Percentiles rank a stretch among this genome's conserved stretches.
These are phyloP conservation scores for Oxytropis ochrocephala DNA, from an alignment of 306 rosid species.

Conservation along the genomic window DNA sequence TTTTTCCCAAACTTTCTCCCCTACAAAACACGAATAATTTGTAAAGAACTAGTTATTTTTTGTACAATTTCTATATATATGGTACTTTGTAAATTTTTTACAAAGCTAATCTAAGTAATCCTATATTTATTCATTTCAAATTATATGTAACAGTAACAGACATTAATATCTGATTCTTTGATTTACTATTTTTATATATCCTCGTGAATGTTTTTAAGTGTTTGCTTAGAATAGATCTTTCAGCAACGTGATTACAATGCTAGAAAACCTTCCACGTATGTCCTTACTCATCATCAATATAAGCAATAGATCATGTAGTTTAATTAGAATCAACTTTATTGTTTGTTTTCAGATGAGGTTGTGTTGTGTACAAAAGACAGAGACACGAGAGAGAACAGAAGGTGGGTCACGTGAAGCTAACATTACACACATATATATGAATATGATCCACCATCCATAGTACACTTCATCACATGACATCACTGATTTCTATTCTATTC, in stretches of 20 bases:
- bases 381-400: conserved; percentile 51
- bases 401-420: conserved; percentile 56
- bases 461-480: conserved; percentile 4
- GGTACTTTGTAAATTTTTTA: no score
- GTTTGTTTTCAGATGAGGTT: conserved; percentile 20
- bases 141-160: not conserved
- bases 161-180: not conserved
- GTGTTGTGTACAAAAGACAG: conserved; percentile 7
- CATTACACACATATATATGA: not conserved
- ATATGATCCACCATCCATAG: not conserved
- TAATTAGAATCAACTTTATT: not conserved
- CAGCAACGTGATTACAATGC: conserved; percentile 37
- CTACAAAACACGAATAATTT: no score
- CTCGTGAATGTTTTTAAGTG: conserved; percentile 41
- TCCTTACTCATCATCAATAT: not conserved
- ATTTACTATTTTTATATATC: not conserved
- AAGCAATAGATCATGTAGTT: conserved; percentile 2
- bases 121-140: no score
- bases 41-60: no score
- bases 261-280: not conserved
- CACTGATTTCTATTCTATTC: not conserved
- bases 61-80: no score
- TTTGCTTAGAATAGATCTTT: not conserved
- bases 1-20: no score
- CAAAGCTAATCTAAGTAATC: no score